Evolutionary conservation across 495 filamentous ascomycete species (phyloP).

Genomic region (Talaromyces wortmannii): DNA sequence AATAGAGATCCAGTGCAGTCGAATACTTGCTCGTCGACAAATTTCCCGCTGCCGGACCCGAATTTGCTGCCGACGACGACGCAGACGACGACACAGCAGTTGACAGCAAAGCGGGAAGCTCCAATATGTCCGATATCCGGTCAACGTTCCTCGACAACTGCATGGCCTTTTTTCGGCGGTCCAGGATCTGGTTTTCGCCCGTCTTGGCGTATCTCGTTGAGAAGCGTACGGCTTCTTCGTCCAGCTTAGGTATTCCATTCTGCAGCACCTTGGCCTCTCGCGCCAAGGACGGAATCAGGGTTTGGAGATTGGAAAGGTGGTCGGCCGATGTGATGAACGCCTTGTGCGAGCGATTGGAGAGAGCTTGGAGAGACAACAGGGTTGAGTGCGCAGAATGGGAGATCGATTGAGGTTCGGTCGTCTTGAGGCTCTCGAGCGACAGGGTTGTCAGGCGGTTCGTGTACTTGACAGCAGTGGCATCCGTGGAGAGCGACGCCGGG

Average conservation of each 20-base stretch:
- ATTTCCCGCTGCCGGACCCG: slow-evolving; percentile 26
- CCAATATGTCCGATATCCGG: slow-evolving; percentile 81
- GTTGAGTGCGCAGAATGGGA: slow-evolving; percentile 73
- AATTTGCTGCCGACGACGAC: slow-evolving; percentile 48
- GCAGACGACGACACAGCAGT: slow-evolving; percentile 47
- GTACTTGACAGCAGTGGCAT: slow-evolving; percentile 55
- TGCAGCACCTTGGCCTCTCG: slow-evolving; percentile 58
- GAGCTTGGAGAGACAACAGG: slow-evolving; percentile 77
- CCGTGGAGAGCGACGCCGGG: slow-evolving; percentile 20
- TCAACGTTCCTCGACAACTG: slow-evolving; percentile 87
- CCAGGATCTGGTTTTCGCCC: slow-evolving; percentile 66
- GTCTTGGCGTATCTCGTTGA: slow-evolving; percentile 73
- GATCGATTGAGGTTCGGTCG: slow-evolving; percentile 73
- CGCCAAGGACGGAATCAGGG: slow-evolving; percentile 60
- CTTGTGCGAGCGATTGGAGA: slow-evolving; percentile 90
- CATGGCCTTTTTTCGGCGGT: slow-evolving; percentile 71
- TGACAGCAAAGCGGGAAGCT: slow-evolving; percentile 80
- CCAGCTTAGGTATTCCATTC: slow-evolving; percentile 68
- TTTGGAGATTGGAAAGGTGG: slow-evolving; percentile 64
- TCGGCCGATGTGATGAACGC: slow-evolving; percentile 74
- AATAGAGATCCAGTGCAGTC: slow-evolving; percentile 82
- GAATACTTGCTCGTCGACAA: slow-evolving; percentile 71
- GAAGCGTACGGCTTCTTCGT: slow-evolving; percentile 71
- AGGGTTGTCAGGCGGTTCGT: slow-evolving; percentile 75
- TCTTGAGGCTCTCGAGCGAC: slow-evolving; percentile 62